Base-by-base conservation (phyloP, 2,329 filamentous ascomycete genomes). In the Lecanicillium sp. region DNA sequence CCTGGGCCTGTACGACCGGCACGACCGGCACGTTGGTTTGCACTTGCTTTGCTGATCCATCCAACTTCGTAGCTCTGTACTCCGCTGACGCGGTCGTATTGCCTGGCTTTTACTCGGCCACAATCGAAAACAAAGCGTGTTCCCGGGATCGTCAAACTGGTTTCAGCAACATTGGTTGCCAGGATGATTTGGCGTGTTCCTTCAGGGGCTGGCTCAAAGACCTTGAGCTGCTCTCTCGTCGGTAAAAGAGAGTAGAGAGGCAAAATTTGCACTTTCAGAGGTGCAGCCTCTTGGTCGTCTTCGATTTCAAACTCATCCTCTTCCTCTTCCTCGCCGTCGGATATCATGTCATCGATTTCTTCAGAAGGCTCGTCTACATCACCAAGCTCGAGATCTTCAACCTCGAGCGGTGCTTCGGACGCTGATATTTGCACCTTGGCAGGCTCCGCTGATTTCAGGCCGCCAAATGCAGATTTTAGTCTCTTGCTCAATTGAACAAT, bases 11-110 rank as follows among this genome's bases (percentile, higher is more conserved):
- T 98, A 70, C 92, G 82, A 46, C 94, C 92, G 41, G 92, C 92
- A 72, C 92, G 86, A 63, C 92, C 92, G 43, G 87, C 80, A 57
- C 92, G 77, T 61, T 98, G 92, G 48, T 81, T 85, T 7, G 92
- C 90, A 57, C 87, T 94, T 19, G 92, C 92, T 64, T 98, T 96
- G 65, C 89, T 95, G 56, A 96, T 94, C 87, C 90, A 98, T 29
- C 84, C 83, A 38, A 98, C 78, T 51, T 95, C 85, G 56, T 95
- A 98, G 54, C 84, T 95, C 57, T 98, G 92, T 1, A 98, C 90
- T 4, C 90, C 90, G 8, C 85, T 95, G 9, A 77, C 66, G n/a
- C 78, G 73, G 55, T 96, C 85, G 52, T 92, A 96, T 42, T 82
- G 84, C 45, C 90, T 83, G 58, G 95, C 89, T 59, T 98, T 98